A percentile compares a stretch with the other conserved stretches of the same genome.
Conservation (phyloP, 257 asterid genomes). For the Jacaranda mimosifolia region DNA sequence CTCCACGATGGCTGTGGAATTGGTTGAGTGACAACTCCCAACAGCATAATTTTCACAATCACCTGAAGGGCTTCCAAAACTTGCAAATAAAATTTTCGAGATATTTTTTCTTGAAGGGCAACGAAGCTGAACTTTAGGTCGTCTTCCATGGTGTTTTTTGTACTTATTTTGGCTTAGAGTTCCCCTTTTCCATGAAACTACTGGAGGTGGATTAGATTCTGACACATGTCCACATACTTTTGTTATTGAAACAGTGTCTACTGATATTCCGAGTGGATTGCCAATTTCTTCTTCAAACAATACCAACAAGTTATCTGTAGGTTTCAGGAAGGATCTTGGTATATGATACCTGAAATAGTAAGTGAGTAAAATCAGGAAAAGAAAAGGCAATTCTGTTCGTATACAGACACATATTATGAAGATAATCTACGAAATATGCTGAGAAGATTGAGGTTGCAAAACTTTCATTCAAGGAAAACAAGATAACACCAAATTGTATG, state of each 20-base stretch:
- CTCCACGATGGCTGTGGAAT: constrained; percentile 59
- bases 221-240: constrained; percentile 58
- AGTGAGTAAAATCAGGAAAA: neutral
- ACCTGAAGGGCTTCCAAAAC: constrained; percentile 56
- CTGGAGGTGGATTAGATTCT: constrained; percentile 46
- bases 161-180: constrained; percentile 23
- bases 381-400: neutral
- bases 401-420: too few relatives aligned
- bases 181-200: constrained; percentile 33
- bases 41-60: constrained; percentile 55
- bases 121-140: constrained; percentile 50
- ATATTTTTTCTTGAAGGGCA: constrained; percentile 50
- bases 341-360: constrained; percentile 68
- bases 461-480: neutral
- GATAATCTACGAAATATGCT: neutral
- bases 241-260: constrained; percentile 65
- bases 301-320: constrained; percentile 63
- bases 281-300: constrained; percentile 87
- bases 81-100: constrained; percentile 50
- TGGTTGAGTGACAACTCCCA: constrained; percentile 62
- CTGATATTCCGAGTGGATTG: constrained; percentile 63
- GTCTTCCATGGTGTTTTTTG: constrained; percentile 30
- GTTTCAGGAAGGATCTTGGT: constrained; percentile 85
- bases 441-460: neutral
- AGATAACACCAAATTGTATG: too few relatives aligned